These are phyloP conservation scores for Calonectria montana DNA, from an alignment of 2,329 filamentous ascomycete species.

Conservation along the genomic window DNA sequence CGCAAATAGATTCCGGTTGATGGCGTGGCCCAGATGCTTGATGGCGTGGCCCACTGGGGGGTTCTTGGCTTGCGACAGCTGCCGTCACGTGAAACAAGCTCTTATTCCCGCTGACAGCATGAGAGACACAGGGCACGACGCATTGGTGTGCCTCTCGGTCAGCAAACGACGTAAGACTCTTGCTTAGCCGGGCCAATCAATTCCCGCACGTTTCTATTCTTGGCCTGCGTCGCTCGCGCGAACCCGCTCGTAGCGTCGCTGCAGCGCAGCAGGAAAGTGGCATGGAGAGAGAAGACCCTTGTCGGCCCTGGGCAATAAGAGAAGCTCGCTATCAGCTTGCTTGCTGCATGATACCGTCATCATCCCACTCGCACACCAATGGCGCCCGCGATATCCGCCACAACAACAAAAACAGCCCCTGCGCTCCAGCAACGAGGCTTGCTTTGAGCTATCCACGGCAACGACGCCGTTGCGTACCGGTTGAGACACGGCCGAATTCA, in stretches of 20 bases:
- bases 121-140: background rate
- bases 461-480: background rate
- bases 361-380: background rate
- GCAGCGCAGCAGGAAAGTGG: background rate
- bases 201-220: constrained; percentile 11
- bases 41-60: constrained; percentile 15
- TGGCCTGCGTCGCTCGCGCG: constrained; percentile 1
- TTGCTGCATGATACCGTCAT: constrained; percentile 22
- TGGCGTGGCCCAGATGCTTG: constrained; percentile 13
- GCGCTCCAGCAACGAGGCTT: constrained; percentile 1
- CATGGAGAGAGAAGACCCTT: background rate
- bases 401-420: background rate
- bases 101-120: constrained; percentile 12
- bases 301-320: background rate
- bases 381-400: constrained; percentile 10
- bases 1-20: constrained; percentile 1
- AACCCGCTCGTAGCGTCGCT: constrained; percentile 6
- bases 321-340: background rate
- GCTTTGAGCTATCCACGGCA: background rate
- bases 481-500: background rate
- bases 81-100: constrained; percentile 13
- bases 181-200: background rate
- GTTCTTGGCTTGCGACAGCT: background rate
- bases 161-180: background rate
- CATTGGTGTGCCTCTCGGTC: background rate